A percentile compares a stretch with the other conserved stretches of the same genome.
Evolutionary conservation across 331 rosid species (phyloP).

Genomic region (Quercus phellos): DNA sequence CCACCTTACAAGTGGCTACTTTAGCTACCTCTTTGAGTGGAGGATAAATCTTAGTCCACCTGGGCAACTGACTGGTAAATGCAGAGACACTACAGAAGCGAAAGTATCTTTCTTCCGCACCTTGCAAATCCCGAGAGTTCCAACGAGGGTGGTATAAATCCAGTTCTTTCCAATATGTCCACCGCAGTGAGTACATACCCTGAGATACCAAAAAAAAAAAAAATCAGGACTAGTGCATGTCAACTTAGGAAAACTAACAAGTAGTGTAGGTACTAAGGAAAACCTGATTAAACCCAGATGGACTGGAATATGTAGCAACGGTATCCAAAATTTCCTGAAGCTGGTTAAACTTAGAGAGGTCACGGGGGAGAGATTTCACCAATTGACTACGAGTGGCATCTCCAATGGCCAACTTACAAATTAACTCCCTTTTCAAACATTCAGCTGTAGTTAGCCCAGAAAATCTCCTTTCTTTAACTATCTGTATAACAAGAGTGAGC

Average conservation of each 20-base stretch:
- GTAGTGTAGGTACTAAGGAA: neutral
- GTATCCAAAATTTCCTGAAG: conserved; percentile 69
- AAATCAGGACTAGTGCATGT: conserved; percentile 8
- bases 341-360: conserved; percentile 70
- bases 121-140: conserved; percentile 88
- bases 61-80: conserved; percentile 62
- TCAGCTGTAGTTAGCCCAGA: conserved; percentile 78
- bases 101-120: conserved; percentile 87
- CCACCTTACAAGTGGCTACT: conserved; percentile 80
- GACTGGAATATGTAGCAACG: conserved; percentile 70
- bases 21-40: conserved; percentile 73
- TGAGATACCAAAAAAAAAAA: conserved; percentile 21
- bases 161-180: conserved; percentile 83
- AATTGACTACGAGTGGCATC: conserved; percentile 92
- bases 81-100: conserved; percentile 72
- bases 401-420: conserved; percentile 71
- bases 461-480: conserved; percentile 85
- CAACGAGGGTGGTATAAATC: conserved; percentile 96
- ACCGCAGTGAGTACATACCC: conserved; percentile 89
- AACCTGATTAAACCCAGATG: conserved; percentile 92
- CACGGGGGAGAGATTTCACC: conserved; percentile 92
- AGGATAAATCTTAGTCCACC: conserved; percentile 77
- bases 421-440: conserved; percentile 82
- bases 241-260: neutral
- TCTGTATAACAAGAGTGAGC: conserved; percentile 89